phyloP scores from a whole-genome alignment of 768 basidiomycete genomes.

The Phaffia australis region DNA sequence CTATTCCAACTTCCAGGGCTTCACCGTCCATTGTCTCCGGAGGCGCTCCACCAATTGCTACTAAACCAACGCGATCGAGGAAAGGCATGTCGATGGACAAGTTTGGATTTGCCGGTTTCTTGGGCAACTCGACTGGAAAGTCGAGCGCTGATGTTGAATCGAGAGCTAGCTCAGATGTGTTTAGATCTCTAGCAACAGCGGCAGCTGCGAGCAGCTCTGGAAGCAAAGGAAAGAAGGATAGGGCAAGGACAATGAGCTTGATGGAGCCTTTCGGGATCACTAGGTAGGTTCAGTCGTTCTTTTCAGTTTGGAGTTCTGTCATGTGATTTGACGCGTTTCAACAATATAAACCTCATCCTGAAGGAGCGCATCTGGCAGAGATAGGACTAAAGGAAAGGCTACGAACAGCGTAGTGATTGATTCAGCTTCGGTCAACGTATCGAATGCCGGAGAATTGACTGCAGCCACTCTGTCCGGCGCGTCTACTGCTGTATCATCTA shows the following conservation, averaged over 20 bases:
- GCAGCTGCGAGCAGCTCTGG: slow-evolving; percentile 26
- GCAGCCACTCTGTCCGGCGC: background rate
- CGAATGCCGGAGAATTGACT: background rate
- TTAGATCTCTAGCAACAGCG: background rate
- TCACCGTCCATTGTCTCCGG: background rate
- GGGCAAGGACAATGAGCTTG: slow-evolving; percentile 69
- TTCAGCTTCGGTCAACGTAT: slow-evolving; percentile 12
- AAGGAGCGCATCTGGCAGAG: background rate
- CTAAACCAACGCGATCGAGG: slow-evolving; percentile 29
- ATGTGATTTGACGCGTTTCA: background rate
- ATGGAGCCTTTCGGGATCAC: slow-evolving; percentile 58
- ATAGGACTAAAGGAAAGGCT: slow-evolving; percentile 20
- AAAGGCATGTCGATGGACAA: slow-evolving; percentile 69
- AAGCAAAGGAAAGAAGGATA: slow-evolving; percentile 43
- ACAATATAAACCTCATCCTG: slow-evolving; percentile 5
- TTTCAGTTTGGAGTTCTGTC: background rate
- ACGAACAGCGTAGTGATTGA: slow-evolving; percentile 19
- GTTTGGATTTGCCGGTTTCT: slow-evolving; percentile 65
- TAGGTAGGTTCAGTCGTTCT: slow-evolving; percentile 32
- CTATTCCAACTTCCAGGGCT: background rate
- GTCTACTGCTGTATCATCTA: background rate
- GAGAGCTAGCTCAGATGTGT: slow-evolving; percentile 10
- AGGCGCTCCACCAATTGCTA: background rate
- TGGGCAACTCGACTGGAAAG: slow-evolving; percentile 36
- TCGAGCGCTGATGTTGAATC: slow-evolving; percentile 9